phyloP scores from a whole-genome alignment of 2,329 filamentous ascomycete genomes.

The Fusarium setosum region DNA sequence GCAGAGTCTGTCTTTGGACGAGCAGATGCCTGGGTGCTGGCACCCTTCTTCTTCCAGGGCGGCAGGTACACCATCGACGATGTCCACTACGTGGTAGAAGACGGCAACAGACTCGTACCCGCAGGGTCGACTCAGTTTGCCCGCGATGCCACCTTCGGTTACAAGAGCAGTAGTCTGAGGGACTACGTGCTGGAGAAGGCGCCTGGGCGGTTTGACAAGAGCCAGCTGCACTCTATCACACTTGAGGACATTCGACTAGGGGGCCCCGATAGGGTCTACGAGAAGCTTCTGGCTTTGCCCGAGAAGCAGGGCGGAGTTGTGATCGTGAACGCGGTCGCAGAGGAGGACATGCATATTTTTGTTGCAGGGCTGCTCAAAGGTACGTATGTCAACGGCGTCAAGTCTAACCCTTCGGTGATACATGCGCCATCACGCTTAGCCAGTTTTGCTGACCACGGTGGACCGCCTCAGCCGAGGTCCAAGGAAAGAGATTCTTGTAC shows the following conservation, averaged over 20 bases:
- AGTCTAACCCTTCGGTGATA: no score
- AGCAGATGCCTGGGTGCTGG: conserved; percentile 63
- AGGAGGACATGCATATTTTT: no score
- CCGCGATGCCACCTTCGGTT: conserved; percentile 67
- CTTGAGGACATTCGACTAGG: conserved; percentile 59
- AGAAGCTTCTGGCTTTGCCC: conserved; percentile 34
- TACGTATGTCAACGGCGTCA: no score
- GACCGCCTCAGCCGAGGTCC: no score
- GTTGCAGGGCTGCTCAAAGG: no score
- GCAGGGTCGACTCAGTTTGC: conserved; percentile 66
- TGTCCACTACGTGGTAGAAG: conserved; percentile 67
- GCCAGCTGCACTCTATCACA: conserved; percentile 55
- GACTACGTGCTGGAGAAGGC: conserved; percentile 65
- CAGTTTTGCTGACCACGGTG: no score
- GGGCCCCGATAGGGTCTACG: conserved; percentile 54
- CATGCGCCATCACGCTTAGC: no score
- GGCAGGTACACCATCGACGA: conserved; percentile 66
- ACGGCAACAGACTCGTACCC: conserved; percentile 50
- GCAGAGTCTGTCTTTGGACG: conserved; percentile 60
- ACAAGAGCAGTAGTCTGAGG: conserved; percentile 59
- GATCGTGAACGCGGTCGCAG: no score
- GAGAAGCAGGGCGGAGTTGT: no score
- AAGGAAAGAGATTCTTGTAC: no score
- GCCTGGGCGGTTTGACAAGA: conserved; percentile 50
- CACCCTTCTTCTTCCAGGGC: conserved; percentile 68